Evolutionary conservation across 805 yeast genomes (phyloP).

Genomic region (Candida glaebosa): DNA sequence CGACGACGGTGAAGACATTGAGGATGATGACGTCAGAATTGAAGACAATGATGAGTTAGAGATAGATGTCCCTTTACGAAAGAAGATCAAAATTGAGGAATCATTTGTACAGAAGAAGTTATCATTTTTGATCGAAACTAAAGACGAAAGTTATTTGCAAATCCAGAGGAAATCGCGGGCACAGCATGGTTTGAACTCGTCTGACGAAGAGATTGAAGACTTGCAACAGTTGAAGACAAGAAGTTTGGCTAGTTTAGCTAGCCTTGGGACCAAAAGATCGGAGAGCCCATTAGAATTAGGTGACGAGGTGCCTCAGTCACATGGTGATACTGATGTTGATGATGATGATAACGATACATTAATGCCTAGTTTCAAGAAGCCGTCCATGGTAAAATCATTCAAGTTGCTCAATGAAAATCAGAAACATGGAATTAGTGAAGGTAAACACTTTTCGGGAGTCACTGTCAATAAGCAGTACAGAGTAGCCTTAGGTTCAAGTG

Average conservation of each 20-base stretch:
- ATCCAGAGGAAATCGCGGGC: conserved; percentile 26
- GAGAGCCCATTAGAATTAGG: conserved; percentile 22
- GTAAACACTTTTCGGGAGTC: conserved; percentile 41
- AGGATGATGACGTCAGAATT: conserved; percentile 19
- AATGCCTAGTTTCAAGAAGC: conserved; percentile 39
- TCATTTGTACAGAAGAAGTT: conserved; percentile 55
- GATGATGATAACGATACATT: conserved; percentile 32
- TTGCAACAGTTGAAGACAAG: conserved; percentile 42
- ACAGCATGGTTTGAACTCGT: conserved; percentile 34
- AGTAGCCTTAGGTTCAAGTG: conserved; percentile 52
- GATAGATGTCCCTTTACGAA: conserved; percentile 22
- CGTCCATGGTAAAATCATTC: conserved; percentile 48
- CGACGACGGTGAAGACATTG: conserved; percentile 19
- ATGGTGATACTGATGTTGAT: conserved; percentile 2
- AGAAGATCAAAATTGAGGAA: conserved; percentile 42
- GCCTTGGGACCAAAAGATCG: conserved; percentile 13
- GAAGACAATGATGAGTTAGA: conserved; percentile 16
- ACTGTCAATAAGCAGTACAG: conserved; percentile 52
- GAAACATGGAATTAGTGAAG: conserved; percentile 39
- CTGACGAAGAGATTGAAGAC: conserved; percentile 42
- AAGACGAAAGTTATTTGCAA: conserved; percentile 31
- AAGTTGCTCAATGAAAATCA: conserved; percentile 34
- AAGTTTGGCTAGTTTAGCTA: conserved; percentile 31
- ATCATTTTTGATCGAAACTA: conserved; percentile 44
- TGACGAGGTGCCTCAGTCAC: conserved; percentile 7